Percentiles rank a stretch among this genome's conserved stretches.
Evolutionary conservation across 2,329 filamentous ascomycete species (phyloP).

Genomic region (Cyphellophora europaea): DNA sequence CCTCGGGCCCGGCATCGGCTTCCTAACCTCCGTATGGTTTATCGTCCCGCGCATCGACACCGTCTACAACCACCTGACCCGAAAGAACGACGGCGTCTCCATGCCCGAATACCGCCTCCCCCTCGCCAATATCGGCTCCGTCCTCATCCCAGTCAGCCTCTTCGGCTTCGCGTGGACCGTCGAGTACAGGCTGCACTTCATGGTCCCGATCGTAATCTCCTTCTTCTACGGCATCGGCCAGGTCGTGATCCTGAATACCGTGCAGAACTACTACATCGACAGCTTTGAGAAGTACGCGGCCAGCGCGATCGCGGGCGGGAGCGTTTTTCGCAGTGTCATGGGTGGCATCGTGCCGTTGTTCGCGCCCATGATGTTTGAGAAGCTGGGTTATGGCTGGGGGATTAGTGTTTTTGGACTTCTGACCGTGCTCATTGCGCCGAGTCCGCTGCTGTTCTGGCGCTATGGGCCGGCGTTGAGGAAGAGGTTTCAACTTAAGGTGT

Average conservation of each 20-base stretch:
- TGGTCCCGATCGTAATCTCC: constrained; percentile 33
- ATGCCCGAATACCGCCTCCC: constrained; percentile 46
- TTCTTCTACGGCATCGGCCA: constrained; percentile 42
- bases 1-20: constrained; percentile 30
- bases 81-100: constrained; percentile 11
- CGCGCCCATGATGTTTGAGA: constrained; percentile 30
- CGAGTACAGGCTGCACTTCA: constrained; percentile 32
- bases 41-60: constrained; percentile 33
- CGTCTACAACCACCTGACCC: constrained; percentile 22
- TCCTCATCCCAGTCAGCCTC: constrained; percentile 33
- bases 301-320: constrained; percentile 36
- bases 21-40: constrained; percentile 38
- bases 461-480: constrained; percentile 39
- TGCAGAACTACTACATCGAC: constrained; percentile 37
- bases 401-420: constrained; percentile 40
- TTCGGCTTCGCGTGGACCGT: constrained; percentile 42
- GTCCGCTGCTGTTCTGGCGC: constrained; percentile 39
- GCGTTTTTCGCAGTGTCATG: constrained; percentile 35
- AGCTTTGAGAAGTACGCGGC: constrained; percentile 38
- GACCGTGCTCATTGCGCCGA: constrained; percentile 36
- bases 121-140: constrained; percentile 34
- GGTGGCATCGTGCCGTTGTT: constrained; percentile 43
- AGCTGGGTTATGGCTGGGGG: constrained; percentile 29
- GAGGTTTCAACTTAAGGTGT: constrained; percentile 24
- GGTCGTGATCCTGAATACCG: constrained; percentile 43